Evolutionary conservation across 805 yeast genomes (phyloP), one percentile per base, ranked within the genome.

Genomic region (Yarrowia sp.): DNA sequence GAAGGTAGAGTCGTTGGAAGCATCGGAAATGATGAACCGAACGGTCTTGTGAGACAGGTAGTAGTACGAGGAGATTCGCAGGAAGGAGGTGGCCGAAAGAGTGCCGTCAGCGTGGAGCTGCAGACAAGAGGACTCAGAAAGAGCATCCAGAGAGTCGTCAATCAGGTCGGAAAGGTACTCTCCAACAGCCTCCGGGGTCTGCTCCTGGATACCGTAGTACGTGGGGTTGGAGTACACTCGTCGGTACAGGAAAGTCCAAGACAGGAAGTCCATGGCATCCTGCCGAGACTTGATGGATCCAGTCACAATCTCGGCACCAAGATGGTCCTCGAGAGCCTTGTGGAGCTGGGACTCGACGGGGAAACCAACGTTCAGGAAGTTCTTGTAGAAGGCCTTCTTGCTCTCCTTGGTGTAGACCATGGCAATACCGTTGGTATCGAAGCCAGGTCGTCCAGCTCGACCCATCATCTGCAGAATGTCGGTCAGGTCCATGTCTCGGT

Each of bases 41-140:
- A 94, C 83, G 0, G 98, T 92, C 72, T 84, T 84, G 73, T 94
- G 98, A 1, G 97, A 90, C 68, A 94, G 79, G 76, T 94, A 94
- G 74, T 94, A 94, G 74, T 88, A 94, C 1, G 97, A 90, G 1
- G 97, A 82, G 39, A 94, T 89, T 65, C 84, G 82, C 74, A 94
- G 79, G 71, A 84, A 91, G 18, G 96, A 90, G 0, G 98, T 91
- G 7, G 97, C 81, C 1, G 59, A 42, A 27, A 75, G 44, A 14
- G 65, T 46, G 0, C 65, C 67, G 19, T 78, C 80, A 36, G 78
- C 79, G 0, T 62, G 39, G 8, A 62, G 61, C 4, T 73, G 68
- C 8, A 91, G 81, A 79, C 97, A 92, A 65, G 81, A 81, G 0
- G 97, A 89, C 62, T 84, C 87, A 27, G 76, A 77, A 65, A 94